Percentiles rank a stretch among this genome's conserved stretches.
Conservation (phyloP, 2,329 filamentous ascomycete genomes). For the Lachnellula arida region DNA sequence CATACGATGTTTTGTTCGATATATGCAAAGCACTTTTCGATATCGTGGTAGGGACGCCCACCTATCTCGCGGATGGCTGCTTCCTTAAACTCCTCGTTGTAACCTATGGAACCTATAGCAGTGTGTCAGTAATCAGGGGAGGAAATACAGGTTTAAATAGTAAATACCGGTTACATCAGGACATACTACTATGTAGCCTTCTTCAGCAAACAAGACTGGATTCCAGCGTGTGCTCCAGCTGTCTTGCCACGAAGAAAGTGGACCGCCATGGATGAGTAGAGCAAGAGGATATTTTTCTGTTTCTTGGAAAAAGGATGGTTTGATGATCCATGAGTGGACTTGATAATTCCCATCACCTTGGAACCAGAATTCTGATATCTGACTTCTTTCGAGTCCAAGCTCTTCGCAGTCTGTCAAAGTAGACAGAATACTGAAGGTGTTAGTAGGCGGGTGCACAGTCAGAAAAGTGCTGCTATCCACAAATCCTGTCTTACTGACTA, state of each 20-base stretch:
- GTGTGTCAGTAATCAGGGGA: too few relatives aligned
- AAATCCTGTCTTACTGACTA: background rate
- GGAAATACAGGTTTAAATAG: too few relatives aligned
- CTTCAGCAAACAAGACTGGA: conserved; percentile 75
- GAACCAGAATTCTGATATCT: conserved; percentile 34
- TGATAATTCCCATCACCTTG: conserved; percentile 54
- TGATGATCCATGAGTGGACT: conserved; percentile 60
- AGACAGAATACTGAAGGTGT: background rate
- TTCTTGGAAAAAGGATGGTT: conserved; percentile 48
- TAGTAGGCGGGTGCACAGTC: background rate
- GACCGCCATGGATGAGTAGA: conserved; percentile 76
- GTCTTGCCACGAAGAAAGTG: conserved; percentile 70
- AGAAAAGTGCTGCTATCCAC: background rate
- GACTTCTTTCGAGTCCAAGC: background rate
- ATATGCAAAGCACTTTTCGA: conserved; percentile 71
- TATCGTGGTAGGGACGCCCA: conserved; percentile 66
- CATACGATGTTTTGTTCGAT: conserved; percentile 58
- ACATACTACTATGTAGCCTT: conserved; percentile 73
- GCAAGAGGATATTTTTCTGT: conserved; percentile 71
- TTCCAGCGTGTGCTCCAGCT: conserved; percentile 81
- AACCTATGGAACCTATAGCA: conserved; percentile 58
- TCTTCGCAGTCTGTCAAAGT: background rate
- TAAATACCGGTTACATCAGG: conserved; percentile 64
- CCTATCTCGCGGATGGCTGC: conserved; percentile 37
- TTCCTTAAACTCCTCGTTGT: conserved; percentile 68